Percentiles rank a stretch among this genome's conserved stretches.
Conservation (phyloP, 768 basidiomycete genomes). For the Leccinum uliginosum region DNA sequence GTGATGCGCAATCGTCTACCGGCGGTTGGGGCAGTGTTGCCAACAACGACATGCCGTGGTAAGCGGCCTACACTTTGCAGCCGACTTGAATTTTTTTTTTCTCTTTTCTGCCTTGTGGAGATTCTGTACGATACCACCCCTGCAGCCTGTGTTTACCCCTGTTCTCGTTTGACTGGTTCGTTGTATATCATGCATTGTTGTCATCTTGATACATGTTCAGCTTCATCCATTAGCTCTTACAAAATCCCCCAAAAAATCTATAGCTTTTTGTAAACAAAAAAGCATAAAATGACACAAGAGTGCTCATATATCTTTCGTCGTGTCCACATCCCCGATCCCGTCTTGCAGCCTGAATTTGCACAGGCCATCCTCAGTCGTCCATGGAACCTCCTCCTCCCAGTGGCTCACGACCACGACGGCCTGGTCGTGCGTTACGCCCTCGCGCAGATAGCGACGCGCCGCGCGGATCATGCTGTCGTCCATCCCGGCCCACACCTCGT, state of each 20-base stretch:
- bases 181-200: background rate
- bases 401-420: constrained; percentile 85
- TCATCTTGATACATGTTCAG: background rate
- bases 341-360: constrained; percentile 34
- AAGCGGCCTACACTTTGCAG: background rate
- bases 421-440: constrained; percentile 50
- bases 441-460: constrained; percentile 59
- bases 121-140: constrained; percentile 4
- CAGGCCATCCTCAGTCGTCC: constrained; percentile 56
- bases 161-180: constrained; percentile 2
- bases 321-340: constrained; percentile 26
- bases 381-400: constrained; percentile 90
- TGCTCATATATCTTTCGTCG: background rate
- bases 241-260: background rate
- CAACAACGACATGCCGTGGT: constrained; percentile 21
- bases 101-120: background rate
- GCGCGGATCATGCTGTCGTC: constrained; percentile 69
- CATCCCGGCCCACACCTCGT: constrained; percentile 95
- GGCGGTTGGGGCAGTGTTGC: constrained; percentile 25
- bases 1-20: constrained; percentile 14
- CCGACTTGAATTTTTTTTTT: background rate
- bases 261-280: background rate
- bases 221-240: background rate
- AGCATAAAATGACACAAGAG: background rate
- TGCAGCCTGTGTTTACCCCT: background rate